Evolutionary conservation across 306 rosid genomes (phyloP).

Genomic region (Styphnolobium japonicum): DNA sequence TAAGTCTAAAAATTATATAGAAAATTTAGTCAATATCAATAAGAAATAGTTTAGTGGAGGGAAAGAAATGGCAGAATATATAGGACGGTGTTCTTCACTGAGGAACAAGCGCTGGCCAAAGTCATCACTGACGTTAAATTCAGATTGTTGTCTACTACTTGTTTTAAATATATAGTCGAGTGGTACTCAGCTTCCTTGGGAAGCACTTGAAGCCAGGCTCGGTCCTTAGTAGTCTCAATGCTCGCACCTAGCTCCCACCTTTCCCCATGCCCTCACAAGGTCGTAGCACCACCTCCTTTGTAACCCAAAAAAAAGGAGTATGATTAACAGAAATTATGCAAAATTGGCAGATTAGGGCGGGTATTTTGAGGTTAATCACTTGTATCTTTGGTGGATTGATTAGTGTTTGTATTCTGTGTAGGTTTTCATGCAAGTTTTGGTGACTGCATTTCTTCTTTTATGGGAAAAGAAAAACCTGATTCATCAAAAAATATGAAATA

Average conservation of each 20-base stretch:
- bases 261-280: no score
- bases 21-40: not conserved
- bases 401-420: not conserved
- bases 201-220: no score
- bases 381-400: not conserved
- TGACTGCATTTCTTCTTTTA: not conserved
- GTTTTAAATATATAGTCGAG: not conserved
- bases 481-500: not conserved
- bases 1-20: not conserved
- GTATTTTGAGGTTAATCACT: not conserved
- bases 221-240: no score
- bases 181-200: no score
- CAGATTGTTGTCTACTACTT: not conserved
- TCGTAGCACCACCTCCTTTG: no score
- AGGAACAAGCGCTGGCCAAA: not conserved
- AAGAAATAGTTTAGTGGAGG: not conserved
- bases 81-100: slow-evolving; percentile 9
- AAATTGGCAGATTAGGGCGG: not conserved
- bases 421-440: not conserved
- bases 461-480: not conserved
- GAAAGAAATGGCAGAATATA: not conserved
- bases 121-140: not conserved
- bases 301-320: no score
- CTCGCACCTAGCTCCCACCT: no score
- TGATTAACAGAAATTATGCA: not conserved